These are phyloP conservation scores for Talaromyces nanjingensis DNA, from an alignment of 495 filamentous ascomycete species.

Conservation along the genomic window DNA sequence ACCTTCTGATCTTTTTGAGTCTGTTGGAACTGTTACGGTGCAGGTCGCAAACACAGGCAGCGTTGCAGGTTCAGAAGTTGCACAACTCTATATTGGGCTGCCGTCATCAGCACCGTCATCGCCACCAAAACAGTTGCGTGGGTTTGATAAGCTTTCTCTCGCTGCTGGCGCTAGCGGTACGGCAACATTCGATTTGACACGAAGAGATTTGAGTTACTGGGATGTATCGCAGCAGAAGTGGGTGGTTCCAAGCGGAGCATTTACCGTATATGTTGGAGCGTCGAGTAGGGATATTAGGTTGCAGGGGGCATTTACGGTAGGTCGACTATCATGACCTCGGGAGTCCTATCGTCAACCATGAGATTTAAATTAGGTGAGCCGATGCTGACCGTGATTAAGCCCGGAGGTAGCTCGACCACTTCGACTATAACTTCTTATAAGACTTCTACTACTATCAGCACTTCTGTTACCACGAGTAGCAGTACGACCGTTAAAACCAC, in stretches of 20 bases:
- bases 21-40: constrained; percentile 38
- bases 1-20: constrained; percentile 49
- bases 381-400: background rate
- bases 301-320: constrained; percentile 15
- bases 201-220: constrained; percentile 64
- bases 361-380: background rate
- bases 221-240: constrained; percentile 53
- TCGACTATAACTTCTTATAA: background rate
- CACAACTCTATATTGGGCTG: constrained; percentile 60
- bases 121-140: constrained; percentile 39
- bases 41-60: constrained; percentile 45
- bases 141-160: constrained; percentile 54
- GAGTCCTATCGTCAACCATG: background rate
- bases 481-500: constrained; percentile 15
- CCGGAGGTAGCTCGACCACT: constrained; percentile 3
- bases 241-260: constrained; percentile 46
- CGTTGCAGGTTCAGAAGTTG: constrained; percentile 47
- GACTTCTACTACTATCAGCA: background rate
- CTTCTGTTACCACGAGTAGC: constrained; percentile 5
- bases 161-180: constrained; percentile 28
- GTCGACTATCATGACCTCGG: background rate
- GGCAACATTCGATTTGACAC: constrained; percentile 49
- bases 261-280: constrained; percentile 51
- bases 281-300: constrained; percentile 26
- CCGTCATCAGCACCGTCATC: constrained; percentile 26